Evolutionary conservation across 2,329 filamentous ascomycete species (phyloP), one percentile per base, ranked within the genome.

Genomic region (Neophaeococcomyces mojaviensis): DNA sequence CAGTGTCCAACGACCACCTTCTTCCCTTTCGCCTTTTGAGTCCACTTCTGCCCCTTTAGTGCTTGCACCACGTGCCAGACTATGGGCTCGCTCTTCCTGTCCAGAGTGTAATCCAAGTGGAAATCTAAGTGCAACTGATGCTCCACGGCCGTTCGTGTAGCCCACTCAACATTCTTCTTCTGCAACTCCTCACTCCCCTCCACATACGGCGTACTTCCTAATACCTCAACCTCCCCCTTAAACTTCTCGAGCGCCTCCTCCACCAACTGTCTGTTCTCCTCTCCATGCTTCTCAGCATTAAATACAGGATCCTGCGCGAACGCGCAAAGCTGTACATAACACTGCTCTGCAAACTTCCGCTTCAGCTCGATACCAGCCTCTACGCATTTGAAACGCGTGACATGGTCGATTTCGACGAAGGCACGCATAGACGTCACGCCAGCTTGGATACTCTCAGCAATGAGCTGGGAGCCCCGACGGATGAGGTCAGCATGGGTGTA

Each of bases 301-400:
- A 83, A 82, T 4, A 86, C 66, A 2, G 81, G 77, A 44, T 86
- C 75, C 57, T 87, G 83, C 5, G 83, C 83, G 63, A 86, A 87
- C 1, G 75, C 76, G 55, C 79, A 85, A 3, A 88, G 72, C 60
- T 87, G 83, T 4, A 87, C 63, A 5, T 75, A 64, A 49, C 82
- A 77, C 6, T 68, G 62, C 16, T 71, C 66, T 9, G 62, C 58
- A 59, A 77, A 82, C 43, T 74, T 65, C 2, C 67, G 55, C 60
- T 80, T 81, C 38, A 87, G 66, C 26, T 63, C 64, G 20, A 80
- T 58, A 0, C 78, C 82, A 2, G 74, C 76, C 33, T 74, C 67
- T 3, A 83, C 61, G 54, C 78, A 82, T 49, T 71, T 76, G 46
- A 74, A 62, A 3, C 68, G 65, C 1, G 85, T 81, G 7, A 76